Evolutionary conservation across 2,329 filamentous ascomycete species (phyloP).

Genomic region (Xylaria hypoxylon): DNA sequence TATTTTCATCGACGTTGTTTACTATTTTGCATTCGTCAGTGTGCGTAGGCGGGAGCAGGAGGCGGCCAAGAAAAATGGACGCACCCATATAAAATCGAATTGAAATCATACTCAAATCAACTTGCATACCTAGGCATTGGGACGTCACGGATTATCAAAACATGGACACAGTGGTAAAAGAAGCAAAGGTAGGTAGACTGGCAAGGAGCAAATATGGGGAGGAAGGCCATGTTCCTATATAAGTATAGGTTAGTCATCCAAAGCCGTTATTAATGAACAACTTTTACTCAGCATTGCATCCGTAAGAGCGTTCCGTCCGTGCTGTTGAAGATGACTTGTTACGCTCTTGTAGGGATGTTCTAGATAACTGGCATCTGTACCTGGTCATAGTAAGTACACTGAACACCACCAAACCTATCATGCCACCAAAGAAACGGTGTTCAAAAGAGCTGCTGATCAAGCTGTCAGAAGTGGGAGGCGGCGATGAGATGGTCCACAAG

Average conservation of each 20-base stretch:
- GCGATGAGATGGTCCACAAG: no score
- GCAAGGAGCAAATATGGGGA: constrained; percentile 3
- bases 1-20: constrained; percentile 4
- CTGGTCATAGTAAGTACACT: no score
- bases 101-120: constrained; percentile 3
- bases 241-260: constrained; percentile 9
- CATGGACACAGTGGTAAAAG: constrained; percentile 2
- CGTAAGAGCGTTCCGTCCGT: no score
- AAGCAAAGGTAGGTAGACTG: neutral
- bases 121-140: constrained; percentile 9
- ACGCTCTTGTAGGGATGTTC: no score
- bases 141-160: constrained; percentile 10
- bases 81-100: constrained; percentile 2
- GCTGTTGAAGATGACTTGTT: no score
- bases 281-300: constrained; percentile 4
- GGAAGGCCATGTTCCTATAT: constrained; percentile 1
- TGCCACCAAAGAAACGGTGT: no score
- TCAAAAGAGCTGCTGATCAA: no score
- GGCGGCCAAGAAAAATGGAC: constrained; percentile 11
- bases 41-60: neutral
- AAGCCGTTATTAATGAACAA: neutral
- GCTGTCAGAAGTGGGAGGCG: no score
- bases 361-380: no score
- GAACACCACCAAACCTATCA: no score
- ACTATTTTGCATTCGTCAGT: constrained; percentile 9